phyloP scores from a whole-genome alignment of 2,329 filamentous ascomycete species.

The Penicillium sp. region DNA sequence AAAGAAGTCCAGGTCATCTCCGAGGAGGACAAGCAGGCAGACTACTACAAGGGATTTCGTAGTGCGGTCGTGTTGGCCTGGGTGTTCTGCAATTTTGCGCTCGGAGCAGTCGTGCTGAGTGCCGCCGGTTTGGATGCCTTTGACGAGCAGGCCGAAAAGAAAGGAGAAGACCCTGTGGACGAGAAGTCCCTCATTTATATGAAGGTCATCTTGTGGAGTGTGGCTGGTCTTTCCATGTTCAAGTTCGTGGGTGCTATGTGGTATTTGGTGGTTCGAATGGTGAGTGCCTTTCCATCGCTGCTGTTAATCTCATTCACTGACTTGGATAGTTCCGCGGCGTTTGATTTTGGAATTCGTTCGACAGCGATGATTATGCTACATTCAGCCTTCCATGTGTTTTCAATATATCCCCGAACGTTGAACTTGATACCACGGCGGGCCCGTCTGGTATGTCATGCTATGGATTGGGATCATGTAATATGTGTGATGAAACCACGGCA shows the following conservation, averaged over 20 bases:
- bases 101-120: conserved; percentile 79
- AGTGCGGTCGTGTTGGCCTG: conserved; percentile 86
- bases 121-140: conserved; percentile 74
- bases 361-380: conserved; percentile 11
- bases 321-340: conserved; percentile 47
- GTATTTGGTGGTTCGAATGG: conserved; percentile 87
- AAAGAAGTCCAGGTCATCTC: conserved; percentile 52
- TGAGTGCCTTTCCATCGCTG: conserved; percentile 46
- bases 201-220: conserved; percentile 79
- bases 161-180: conserved; percentile 40
- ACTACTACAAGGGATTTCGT: conserved; percentile 96
- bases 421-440: conserved; percentile 28
- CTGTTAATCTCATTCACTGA: too few relatives aligned
- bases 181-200: conserved; percentile 73
- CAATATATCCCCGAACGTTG: conserved; percentile 18
- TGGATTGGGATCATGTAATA: conserved; percentile 17
- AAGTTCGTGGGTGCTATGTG: conserved; percentile 83
- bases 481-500: conserved; percentile 21
- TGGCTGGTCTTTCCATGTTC: conserved; percentile 75
- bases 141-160: conserved; percentile 22
- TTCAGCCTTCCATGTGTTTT: conserved; percentile 16
- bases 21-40: conserved; percentile 77
- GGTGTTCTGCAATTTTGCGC: conserved; percentile 93
- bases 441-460: conserved; percentile 20
- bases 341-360: conserved; percentile 23